Evolutionary conservation across 2,329 filamentous ascomycete species (phyloP), one percentile per base, ranked within the genome.

Genomic region (Diaporthe citri): DNA sequence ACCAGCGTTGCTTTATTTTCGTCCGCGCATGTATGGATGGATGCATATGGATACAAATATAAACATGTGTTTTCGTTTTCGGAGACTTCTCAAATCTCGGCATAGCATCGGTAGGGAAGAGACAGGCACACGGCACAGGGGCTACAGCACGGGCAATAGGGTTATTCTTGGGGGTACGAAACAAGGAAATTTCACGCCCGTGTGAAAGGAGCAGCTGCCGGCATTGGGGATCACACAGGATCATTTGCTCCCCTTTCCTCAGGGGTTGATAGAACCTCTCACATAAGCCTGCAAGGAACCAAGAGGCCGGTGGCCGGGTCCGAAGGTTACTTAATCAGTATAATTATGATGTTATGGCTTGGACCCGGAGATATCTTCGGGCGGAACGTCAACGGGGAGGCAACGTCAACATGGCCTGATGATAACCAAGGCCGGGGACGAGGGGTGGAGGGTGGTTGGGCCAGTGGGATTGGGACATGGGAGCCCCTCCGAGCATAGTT

Each of bases 381-480:
- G 64, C n/a, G n/a, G 64, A 41, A 41, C 48, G 48, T 55, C 64
- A 69, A 55, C 64, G 64, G 25, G 39, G 34, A 43, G 41, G 64
- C 48, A 69, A 69, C 34, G 64, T 69, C 64, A 69, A 41, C 31
- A 69, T 69, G 64, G 64, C 64, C 64, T 69, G 64, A 69, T 69
- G 34, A 69, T 55, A 55, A 55, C 48, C 64, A 69, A 55, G 64
- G 48, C 60, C 60, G 52, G 52, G 25, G 13, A 28, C 36, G 34
- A 20, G 57, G 57, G 36, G 5, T 12, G n/a, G 25, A 20, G 17
- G 59, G 25, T 43, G 17, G 59, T n/a, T 48, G 41, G 34, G 64
- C 28, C 34, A 28, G 34, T n/a, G 41, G 48, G 48, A 31, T 28
- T 41, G 20, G 34, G 34, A 41, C 64, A 69, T 55, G 64, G 64